phyloP scores from a whole-genome alignment of 2,329 filamentous ascomycete species.

The Fusarium cyanostomum region DNA sequence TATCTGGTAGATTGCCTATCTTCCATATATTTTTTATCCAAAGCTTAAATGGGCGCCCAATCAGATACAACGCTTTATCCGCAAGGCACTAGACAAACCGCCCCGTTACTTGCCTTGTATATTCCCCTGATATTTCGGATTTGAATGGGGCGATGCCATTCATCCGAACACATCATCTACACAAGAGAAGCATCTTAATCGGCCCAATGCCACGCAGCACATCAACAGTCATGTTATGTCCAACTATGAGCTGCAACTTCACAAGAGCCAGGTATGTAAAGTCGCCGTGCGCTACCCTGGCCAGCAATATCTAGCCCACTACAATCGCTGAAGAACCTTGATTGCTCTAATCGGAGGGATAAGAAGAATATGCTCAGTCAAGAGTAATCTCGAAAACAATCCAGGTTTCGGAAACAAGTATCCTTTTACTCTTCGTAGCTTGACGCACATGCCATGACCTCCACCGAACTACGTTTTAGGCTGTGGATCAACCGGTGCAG shows the following conservation, averaged over 20 bases:
- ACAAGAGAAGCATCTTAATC: too few relatives aligned
- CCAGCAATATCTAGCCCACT: neutral
- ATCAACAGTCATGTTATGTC: too few relatives aligned
- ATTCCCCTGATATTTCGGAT: neutral
- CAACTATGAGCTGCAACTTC: too few relatives aligned
- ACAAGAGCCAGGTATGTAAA: too few relatives aligned
- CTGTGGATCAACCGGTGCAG: slow-evolving; percentile 50
- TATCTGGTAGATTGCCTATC: too few relatives aligned
- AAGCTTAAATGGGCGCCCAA: slow-evolving; percentile 18
- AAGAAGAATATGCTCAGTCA: slow-evolving; percentile 52
- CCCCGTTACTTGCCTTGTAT: neutral
- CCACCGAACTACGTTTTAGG: slow-evolving; percentile 62
- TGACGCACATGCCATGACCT: slow-evolving; percentile 63
- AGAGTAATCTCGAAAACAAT: slow-evolving; percentile 53
- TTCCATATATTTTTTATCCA: too few relatives aligned
- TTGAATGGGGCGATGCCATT: slow-evolving; percentile 51
- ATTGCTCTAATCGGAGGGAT: slow-evolving; percentile 45
- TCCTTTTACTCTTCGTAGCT: slow-evolving; percentile 54
- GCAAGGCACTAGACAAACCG: slow-evolving; percentile 29
- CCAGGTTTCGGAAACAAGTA: slow-evolving; percentile 47
- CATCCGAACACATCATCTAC: too few relatives aligned
- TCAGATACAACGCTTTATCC: slow-evolving; percentile 28
- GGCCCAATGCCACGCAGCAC: too few relatives aligned
- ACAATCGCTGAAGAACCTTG: too few relatives aligned
- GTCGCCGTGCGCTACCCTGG: neutral